Base-by-base conservation (phyloP, 768 basidiomycete species). In the Russula ochroleuca region DNA sequence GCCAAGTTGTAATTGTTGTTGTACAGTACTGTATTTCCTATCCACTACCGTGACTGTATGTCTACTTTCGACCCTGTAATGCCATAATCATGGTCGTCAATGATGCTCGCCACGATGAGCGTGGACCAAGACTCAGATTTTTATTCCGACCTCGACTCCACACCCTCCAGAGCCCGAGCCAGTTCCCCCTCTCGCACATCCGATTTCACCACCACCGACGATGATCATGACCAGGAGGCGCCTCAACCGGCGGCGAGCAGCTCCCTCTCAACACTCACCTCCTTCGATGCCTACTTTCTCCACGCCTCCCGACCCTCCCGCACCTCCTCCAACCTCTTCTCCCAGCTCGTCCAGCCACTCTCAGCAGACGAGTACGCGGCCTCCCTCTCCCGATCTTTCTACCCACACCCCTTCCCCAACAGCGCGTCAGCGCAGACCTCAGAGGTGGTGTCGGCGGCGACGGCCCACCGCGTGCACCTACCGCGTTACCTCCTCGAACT, bases 241-340 rank as follows among this genome's bases (percentile, higher is more conserved):
- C 63, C 13, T 67, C 70, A 19, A 52, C 64, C 21, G 64, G 67
- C 28, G 61, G 38, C 14, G 62, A 70, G 47, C n/a, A 73, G 90
- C 53, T 81, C 84, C 5, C 80, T 83, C 35, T 84, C 90, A 9
- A 77, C 85, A 4, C 92, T 93, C 28, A 85, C 90, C 7, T 77
- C 85, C 8, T 93, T 94, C 59, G 94, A 98, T 76, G 85, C 87
- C 23, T 98, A 96, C 77, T 91, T 98, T 72, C 79, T 78, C 7
- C 81, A 85, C 45, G 77, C 81, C 33, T 78, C 85, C 10, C 78
- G 84, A 25, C 81, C 87, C 17, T 75, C 85, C 1, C 83, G 83
- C 65, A 95, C 93, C 35, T 92, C 92, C 37, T 77, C 85, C 63
- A 87, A 88, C 69, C 82, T 92, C 54, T 94, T 94, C 73, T 92